Evolutionary conservation across 78 protist genomes (phyloP).

Genomic region (Dictyostelium purpureum): DNA sequence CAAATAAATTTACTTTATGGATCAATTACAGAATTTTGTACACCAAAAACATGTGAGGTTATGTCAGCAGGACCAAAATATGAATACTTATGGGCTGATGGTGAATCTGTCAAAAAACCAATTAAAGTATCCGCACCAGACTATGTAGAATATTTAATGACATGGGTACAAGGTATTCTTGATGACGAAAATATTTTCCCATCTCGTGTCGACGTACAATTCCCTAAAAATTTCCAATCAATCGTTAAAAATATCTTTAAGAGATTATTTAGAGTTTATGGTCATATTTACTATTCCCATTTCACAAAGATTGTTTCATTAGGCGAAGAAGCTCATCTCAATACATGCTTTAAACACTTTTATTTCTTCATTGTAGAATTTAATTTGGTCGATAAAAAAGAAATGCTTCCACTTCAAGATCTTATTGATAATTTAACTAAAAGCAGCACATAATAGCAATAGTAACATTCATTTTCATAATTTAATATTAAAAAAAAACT

Average conservation of each 20-base stretch:
- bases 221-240: constrained; percentile 93
- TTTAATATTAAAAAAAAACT: too few relatives aligned
- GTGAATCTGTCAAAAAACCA: constrained; percentile 91
- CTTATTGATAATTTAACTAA: constrained; percentile 61
- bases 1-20: constrained; percentile 97
- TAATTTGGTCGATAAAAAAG: constrained; percentile 86
- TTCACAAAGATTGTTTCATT: constrained; percentile 81
- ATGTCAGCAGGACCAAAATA: constrained; percentile 97
- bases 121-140: constrained; percentile 95
- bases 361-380: constrained; percentile 89
- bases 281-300: constrained; percentile 97
- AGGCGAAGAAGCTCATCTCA: constrained; percentile 95
- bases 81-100: constrained; percentile 98
- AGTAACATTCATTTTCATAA: neutral
- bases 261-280: constrained; percentile 95
- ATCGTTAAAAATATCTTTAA: constrained; percentile 92
- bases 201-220: constrained; percentile 85
- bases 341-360: constrained; percentile 90
- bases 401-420: constrained; percentile 86
- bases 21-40: constrained; percentile 97
- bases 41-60: constrained; percentile 93
- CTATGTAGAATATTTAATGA: constrained; percentile 96
- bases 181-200: constrained; percentile 97
- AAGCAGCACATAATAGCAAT: neutral
- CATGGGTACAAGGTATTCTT: constrained; percentile 96